These are phyloP conservation scores for Glomus cerebriforme DNA, from an alignment of 192 early-diverging fungal species.

Conservation along the genomic window DNA sequence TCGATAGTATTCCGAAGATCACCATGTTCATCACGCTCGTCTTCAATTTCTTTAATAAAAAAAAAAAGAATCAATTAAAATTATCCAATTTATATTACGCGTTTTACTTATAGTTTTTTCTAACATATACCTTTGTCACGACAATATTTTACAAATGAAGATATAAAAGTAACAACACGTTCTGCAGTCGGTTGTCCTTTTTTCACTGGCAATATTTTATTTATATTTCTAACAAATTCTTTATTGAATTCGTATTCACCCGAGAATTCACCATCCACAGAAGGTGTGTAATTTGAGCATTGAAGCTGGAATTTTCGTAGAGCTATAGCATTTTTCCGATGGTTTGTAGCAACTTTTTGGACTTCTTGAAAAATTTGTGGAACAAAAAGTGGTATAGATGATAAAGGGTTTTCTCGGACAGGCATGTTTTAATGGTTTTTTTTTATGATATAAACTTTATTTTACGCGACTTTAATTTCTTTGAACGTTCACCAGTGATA, in stretches of 20 bases:
- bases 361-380: constrained; percentile 71
- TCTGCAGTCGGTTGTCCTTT: constrained; percentile 74
- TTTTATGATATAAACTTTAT: no score
- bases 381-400: neutral
- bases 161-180: constrained; percentile 71
- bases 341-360: constrained; percentile 63
- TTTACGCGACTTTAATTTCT: no score
- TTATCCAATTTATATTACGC: no score
- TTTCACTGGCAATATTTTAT: constrained; percentile 74
- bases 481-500: no score
- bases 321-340: constrained; percentile 72
- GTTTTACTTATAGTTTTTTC: no score
- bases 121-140: constrained; percentile 57
- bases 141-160: constrained; percentile 71
- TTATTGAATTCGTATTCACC: constrained; percentile 73
- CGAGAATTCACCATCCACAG: neutral
- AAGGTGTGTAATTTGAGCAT: constrained; percentile 38
- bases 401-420: neutral
- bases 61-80: neutral
- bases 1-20: constrained; percentile 34
- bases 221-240: constrained; percentile 78
- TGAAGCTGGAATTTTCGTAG: constrained; percentile 73
- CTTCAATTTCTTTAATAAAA: constrained; percentile 1
- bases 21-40: constrained; percentile 7
- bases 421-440: neutral